phyloP scores from a whole-genome alignment of 441 rosid species.

The Pelargonium cotyledonis region DNA sequence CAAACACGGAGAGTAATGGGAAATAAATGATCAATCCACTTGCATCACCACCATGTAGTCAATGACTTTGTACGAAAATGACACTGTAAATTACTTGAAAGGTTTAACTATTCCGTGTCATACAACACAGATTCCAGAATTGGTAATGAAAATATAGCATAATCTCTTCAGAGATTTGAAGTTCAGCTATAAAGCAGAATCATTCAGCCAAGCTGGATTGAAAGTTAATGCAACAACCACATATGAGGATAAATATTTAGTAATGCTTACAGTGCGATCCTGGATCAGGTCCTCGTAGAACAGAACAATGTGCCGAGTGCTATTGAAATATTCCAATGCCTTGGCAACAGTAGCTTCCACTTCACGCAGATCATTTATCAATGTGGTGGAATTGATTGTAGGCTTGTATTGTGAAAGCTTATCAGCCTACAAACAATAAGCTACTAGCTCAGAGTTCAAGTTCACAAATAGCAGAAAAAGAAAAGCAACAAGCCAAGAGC shows the following conservation, averaged over 20 bases:
- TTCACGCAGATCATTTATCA: conserved; percentile 55
- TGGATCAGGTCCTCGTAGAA: conserved; percentile 77
- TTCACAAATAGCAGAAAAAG: neutral
- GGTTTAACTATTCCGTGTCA: too few species aligned
- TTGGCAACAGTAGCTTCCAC: conserved; percentile 42
- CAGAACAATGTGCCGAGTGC: conserved; percentile 62
- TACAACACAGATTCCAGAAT: too few species aligned
- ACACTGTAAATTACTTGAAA: neutral
- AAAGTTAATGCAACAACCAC: neutral
- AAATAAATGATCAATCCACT: too few species aligned
- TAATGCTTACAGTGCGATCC: conserved; percentile 47
- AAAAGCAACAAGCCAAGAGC: conserved; percentile 9
- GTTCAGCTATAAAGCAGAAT: neutral
- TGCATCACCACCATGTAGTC: too few species aligned
- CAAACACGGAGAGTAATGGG: conserved; percentile 15
- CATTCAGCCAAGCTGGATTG: neutral
- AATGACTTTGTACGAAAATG: too few species aligned
- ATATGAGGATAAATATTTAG: neutral
- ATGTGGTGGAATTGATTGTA: conserved; percentile 47
- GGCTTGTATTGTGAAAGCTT: conserved; percentile 73
- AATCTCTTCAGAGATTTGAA: neutral
- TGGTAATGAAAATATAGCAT: neutral
- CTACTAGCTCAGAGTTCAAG: neutral
- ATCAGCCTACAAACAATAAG: conserved; percentile 45
- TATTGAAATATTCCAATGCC: conserved; percentile 62